Conservation (phyloP, 2,329 filamentous ascomycete species). For the Cladosporium sp. region DNA sequence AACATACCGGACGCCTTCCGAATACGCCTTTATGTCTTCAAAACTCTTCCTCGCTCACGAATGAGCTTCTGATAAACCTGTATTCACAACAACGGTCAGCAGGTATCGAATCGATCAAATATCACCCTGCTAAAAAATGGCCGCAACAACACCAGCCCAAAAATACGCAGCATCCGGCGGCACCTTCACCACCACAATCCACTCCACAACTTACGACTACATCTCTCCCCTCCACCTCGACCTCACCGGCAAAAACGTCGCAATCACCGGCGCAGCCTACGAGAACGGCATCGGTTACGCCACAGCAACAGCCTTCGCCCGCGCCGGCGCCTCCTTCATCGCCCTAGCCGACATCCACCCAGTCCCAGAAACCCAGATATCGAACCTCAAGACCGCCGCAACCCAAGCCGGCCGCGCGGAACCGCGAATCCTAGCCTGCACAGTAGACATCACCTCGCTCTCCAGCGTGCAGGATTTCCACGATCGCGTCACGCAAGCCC, state of each 20-base stretch:
- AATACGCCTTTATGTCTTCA: not conserved
- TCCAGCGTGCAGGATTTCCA: conserved; percentile 40
- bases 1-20: not conserved
- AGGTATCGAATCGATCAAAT: not conserved
- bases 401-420: conserved; percentile 36
- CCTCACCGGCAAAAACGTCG: conserved; percentile 44
- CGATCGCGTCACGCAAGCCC: conserved; percentile 33
- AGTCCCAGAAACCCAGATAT: conserved; percentile 39
- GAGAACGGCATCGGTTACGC: conserved; percentile 45
- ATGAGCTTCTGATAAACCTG: not conserved
- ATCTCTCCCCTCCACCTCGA: conserved; percentile 41
- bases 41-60: not conserved
- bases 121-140: not conserved
- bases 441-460: conserved; percentile 46
- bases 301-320: conserved; percentile 57
- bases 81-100: not conserved
- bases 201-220: conserved; percentile 49
- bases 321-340: conserved; percentile 55
- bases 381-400: conserved; percentile 31
- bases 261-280: conserved; percentile 52
- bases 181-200: not conserved
- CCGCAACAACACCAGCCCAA: not conserved
- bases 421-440: conserved; percentile 46
- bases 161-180: not conserved
- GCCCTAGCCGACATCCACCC: conserved; percentile 54